phyloP scores from a whole-genome alignment of 1,284 basidiomycete species.

The Athelia psychrophila region DNA sequence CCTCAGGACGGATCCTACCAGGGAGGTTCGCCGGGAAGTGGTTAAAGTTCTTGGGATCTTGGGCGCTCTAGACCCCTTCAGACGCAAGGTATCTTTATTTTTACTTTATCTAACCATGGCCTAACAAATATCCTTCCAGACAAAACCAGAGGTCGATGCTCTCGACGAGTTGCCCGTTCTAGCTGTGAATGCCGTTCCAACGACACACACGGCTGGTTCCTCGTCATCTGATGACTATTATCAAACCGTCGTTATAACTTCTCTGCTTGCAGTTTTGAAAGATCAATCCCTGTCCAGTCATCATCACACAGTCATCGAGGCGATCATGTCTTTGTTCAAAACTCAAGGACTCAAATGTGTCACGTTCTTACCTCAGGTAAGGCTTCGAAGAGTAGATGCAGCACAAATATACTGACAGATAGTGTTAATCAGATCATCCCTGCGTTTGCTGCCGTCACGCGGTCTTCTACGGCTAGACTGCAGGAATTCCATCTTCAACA shows the following conservation, averaged over 20 bases:
- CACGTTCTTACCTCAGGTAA: conserved; percentile 89
- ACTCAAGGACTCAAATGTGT: conserved; percentile 98
- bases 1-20: conserved; percentile 79
- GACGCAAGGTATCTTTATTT: conserved; percentile 69
- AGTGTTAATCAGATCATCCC: conserved; percentile 81
- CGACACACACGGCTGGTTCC: conserved; percentile 40
- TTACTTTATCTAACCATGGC: neutral
- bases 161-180: conserved; percentile 66
- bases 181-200: conserved; percentile 57
- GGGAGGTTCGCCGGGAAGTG: conserved; percentile 83
- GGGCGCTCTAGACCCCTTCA: conserved; percentile 97
- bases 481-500: conserved; percentile 98
- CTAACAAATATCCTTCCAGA: conserved; percentile 35
- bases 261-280: conserved; percentile 85
- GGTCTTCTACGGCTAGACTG: conserved; percentile 75
- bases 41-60: conserved; percentile 94
- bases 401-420: conserved; percentile 5
- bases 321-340: conserved; percentile 99
- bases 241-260: conserved; percentile 93
- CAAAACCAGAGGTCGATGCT: conserved; percentile 75
- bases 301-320: conserved; percentile 95
- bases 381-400: conserved; percentile 10
- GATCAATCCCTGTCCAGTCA: conserved; percentile 85
- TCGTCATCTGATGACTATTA: conserved; percentile 90
- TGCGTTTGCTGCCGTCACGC: conserved; percentile 90